Conservation (phyloP, 768 basidiomycete species). For the Tubosaeta sp. region DNA sequence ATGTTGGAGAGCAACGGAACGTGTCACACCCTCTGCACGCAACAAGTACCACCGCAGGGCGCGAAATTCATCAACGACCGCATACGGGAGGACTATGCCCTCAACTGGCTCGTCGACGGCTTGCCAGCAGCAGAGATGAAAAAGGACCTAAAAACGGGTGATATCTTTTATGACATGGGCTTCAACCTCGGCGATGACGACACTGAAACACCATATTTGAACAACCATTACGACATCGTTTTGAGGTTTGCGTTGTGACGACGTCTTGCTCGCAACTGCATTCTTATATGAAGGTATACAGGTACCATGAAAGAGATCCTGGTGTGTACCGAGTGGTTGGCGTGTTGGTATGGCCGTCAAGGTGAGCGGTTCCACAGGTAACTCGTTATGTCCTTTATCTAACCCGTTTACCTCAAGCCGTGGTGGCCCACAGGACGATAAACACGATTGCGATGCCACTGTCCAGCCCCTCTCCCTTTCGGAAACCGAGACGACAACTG, state of each 20-base stretch:
- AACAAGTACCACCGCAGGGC: constrained; percentile 59
- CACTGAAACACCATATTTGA: constrained; percentile 62
- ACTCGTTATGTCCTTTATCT: neutral
- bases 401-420: constrained; percentile 38
- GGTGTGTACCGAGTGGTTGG: constrained; percentile 85
- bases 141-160: constrained; percentile 69
- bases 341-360: constrained; percentile 78
- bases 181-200: constrained; percentile 87
- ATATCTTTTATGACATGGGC: constrained; percentile 88
- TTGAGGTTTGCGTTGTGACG: constrained; percentile 46
- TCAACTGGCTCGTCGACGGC: constrained; percentile 95
- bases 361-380: constrained; percentile 24
- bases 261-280: neutral
- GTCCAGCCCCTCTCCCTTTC: constrained; percentile 52
- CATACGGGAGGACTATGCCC: constrained; percentile 86
- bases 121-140: constrained; percentile 94
- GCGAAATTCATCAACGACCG: constrained; percentile 89
- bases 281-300: constrained; percentile 29
- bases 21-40: constrained; percentile 72
- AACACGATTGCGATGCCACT: constrained; percentile 49
- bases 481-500: constrained; percentile 53
- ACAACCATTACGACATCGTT: constrained; percentile 92
- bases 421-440: constrained; percentile 52
- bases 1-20: constrained; percentile 76
- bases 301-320: constrained; percentile 74